Evolutionary conservation across 2,329 filamentous ascomycete species (phyloP), one percentile per base, ranked within the genome.

Genomic region (Epichloe festucae): DNA sequence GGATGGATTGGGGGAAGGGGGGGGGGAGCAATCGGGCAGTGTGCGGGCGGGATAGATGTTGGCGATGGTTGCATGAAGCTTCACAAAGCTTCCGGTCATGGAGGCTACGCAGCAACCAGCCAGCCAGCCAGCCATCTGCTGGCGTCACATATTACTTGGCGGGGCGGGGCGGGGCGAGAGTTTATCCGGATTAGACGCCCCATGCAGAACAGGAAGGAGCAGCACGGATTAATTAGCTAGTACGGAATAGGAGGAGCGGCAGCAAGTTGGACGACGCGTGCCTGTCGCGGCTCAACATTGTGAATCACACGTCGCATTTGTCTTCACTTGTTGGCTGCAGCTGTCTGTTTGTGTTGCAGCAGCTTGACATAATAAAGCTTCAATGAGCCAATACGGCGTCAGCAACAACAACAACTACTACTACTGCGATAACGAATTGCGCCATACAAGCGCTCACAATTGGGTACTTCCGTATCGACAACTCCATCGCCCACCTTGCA

Each of bases 111-210:
- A 27, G 27, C 27, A 27, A 27, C 19, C 19, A 21, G 19, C 27
- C 27, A 27, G 21, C 21, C 21, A 21, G 4, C 27, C 27, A 27
- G 27, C 27, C 27, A 27, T 27, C 17, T 35, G 41, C 34, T 45
- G 48, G 41, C 48, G 48, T 50, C 48, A 45, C 48, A 38, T 3
- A 19, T 19, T 8, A 21, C 14, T 31, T 31, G 15, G 21, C 11
- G 17, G 17, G 27, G 15, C 19, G n/a, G 10, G 39, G 14, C 45
- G 50, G 50, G n/a, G 45, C 45, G 38, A 46, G 27, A 19, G 50
- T 52, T 52, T 38, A 48, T 52, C 50, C 50, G 50, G 39, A n/a
- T n/a, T 27, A 17, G 12, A 42, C 34, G 4, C 39, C 36, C 47
- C 47, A 42, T 21, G 14, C 34, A 39, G 36, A 6, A 15, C 35